Evolutionary conservation across 2,329 filamentous ascomycete species (phyloP).

Genomic region (Magnaporthales sp.): DNA sequence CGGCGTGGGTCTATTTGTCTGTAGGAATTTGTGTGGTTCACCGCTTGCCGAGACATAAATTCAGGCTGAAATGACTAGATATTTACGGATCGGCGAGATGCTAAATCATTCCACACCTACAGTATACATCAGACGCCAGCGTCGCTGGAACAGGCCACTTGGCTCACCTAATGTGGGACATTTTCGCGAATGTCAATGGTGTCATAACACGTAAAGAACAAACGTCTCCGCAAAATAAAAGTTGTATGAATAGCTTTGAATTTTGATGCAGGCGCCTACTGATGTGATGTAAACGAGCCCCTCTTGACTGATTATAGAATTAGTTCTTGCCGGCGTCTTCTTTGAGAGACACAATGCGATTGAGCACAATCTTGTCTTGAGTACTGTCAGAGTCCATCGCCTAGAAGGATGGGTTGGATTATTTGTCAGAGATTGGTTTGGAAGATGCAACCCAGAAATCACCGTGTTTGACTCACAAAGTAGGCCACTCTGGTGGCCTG

Average conservation of each 20-base stretch:
- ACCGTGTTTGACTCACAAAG: constrained; percentile 43
- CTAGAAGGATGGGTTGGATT: neutral
- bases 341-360: constrained; percentile 86
- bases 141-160: neutral
- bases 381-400: constrained; percentile 69
- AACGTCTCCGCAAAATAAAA: neutral
- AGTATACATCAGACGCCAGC: neutral
- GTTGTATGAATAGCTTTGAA: neutral
- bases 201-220: neutral
- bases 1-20: neutral
- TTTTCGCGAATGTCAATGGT: neutral
- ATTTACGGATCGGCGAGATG: neutral
- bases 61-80: neutral
- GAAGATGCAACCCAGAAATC: neutral
- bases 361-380: constrained; percentile 74
- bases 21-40: neutral
- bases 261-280: neutral
- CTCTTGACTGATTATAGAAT: neutral
- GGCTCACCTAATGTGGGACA: neutral
- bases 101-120: neutral
- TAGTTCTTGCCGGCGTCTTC: constrained; percentile 66
- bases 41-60: neutral
- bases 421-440: neutral
- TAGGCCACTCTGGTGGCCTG: constrained; percentile 87
- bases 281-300: neutral